Evolutionary conservation across 164 flowering plant species (phyloP), one percentile per base, ranked within the genome.

Genomic region (Houttuynia cordata): DNA sequence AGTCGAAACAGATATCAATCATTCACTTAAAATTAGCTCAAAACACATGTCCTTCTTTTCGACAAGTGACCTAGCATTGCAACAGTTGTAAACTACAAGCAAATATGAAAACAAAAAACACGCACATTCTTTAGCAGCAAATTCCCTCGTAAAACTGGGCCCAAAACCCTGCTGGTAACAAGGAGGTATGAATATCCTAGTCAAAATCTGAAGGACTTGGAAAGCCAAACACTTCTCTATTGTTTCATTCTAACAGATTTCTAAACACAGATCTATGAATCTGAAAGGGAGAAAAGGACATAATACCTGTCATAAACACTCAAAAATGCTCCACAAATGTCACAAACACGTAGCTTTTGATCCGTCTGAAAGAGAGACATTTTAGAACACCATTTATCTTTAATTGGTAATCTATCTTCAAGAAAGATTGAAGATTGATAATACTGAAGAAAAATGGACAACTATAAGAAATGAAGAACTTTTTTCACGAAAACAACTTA

Each of bases 71-170:
- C 24, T 24, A 42, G 22, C 12, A 24, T 57, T n/a, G n/a, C n/a
- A n/a, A n/a, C 61, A 74, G 72, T 67, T 75, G 73, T 72, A 81
- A 79, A 79, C 81, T 60, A 81, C 79, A 75, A 87, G 62, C 79
- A 80, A 68, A 81, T 84, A 82, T 79, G 14, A 17, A 45, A 45
- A 45, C 17, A 77, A 78, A 82, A 80, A 87, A 80, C 73, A 93
- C 95, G 99, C 99, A 93, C 99, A 86, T 90, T 83, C 85, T 90
- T 80, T 81, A 93, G 99, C 96, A 77, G 92, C 87, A 93, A 83
- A 90, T 68, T 82, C 88, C 96, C 99, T 83, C 92, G 95, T 79
- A 88, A 85, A 82, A 90, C 86, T 82, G 96, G 96, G 91, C 92
- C 93, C 92, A 93, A 84, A 84, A 86, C 96, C 96, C 90, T 93